Evolutionary conservation across 2,329 filamentous ascomycete species (phyloP).

Genomic region (Fusarium abutilonis): DNA sequence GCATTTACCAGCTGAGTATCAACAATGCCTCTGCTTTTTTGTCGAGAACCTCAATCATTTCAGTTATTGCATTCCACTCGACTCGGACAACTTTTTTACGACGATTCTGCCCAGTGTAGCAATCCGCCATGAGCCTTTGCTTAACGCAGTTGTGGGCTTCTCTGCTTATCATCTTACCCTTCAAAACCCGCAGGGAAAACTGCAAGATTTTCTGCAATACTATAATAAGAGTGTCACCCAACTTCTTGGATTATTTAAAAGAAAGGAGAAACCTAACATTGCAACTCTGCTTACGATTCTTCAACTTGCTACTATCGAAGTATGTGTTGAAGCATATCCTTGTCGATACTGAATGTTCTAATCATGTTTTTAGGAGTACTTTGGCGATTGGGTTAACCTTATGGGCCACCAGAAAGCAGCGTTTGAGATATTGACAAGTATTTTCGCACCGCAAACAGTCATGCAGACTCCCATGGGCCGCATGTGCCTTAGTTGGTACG

Average conservation of each 20-base stretch:
- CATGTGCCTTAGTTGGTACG: constrained; percentile 87
- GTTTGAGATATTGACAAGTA: constrained; percentile 77
- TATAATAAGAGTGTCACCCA: constrained; percentile 89
- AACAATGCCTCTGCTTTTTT: constrained; percentile 82
- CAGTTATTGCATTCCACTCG: constrained; percentile 82
- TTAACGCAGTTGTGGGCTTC: constrained; percentile 89
- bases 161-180: constrained; percentile 86
- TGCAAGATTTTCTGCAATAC: constrained; percentile 85
- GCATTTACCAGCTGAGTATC: constrained; percentile 73
- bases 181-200: constrained; percentile 73
- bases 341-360: constrained; percentile 17
- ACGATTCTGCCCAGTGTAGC: constrained; percentile 77
- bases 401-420: constrained; percentile 93
- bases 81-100: constrained; percentile 78
- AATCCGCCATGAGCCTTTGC: constrained; percentile 76
- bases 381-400: constrained; percentile 95
- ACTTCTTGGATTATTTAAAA: constrained; percentile 76
- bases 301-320: constrained; percentile 93
- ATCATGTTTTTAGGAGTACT: constrained; percentile 74
- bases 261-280: constrained; percentile 74
- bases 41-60: constrained; percentile 79
- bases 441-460: constrained; percentile 81
- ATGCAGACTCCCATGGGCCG: constrained; percentile 76
- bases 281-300: constrained; percentile 86
- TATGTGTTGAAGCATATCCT: constrained; percentile 50